Percentiles rank a stretch among this genome's conserved stretches.
These are phyloP conservation scores for Pichia terricola DNA, from an alignment of 1,139 yeast species.

Conservation along the genomic window DNA sequence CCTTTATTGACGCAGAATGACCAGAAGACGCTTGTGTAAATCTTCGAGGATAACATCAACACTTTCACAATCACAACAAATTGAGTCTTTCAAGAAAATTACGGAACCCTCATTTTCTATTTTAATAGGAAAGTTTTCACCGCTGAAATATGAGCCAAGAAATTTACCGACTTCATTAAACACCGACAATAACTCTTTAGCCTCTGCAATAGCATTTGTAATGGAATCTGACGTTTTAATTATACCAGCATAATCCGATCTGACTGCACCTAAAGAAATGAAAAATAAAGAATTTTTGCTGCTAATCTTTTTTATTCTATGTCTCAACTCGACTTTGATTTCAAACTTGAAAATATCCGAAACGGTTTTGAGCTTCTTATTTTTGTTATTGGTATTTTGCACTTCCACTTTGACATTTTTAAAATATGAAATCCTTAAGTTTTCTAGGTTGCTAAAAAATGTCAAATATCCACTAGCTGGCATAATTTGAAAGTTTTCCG, in stretches of 20 bases:
- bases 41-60: slow-evolving; percentile 14
- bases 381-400: slow-evolving; percentile 1
- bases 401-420: slow-evolving; percentile 11
- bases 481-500: slow-evolving; percentile 3
- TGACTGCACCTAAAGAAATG: slow-evolving; percentile 9
- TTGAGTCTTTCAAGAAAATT: slow-evolving; percentile 15
- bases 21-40: slow-evolving; percentile 9
- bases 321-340: slow-evolving; percentile 18
- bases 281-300: slow-evolving; percentile 17
- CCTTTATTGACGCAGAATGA: no score
- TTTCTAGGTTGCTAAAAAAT: slow-evolving; percentile 15
- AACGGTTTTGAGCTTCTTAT: slow-evolving; percentile 4
- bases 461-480: slow-evolving; percentile 7
- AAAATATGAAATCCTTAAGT: slow-evolving; percentile 18
- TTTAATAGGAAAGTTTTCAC: slow-evolving; percentile 11
- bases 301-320: slow-evolving; percentile 13
- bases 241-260: slow-evolving; percentile 5
- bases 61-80: slow-evolving; percentile 19
- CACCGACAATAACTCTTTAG: neutral
- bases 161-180: neutral
- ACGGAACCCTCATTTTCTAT: slow-evolving; percentile 8
- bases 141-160: slow-evolving; percentile 11
- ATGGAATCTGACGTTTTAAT: slow-evolving; percentile 1
- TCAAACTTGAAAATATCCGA: slow-evolving; percentile 11
- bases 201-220: neutral